phyloP scores from a whole-genome alignment of 2,329 filamentous ascomycete species.

The Akanthomyces dipterigenus region DNA sequence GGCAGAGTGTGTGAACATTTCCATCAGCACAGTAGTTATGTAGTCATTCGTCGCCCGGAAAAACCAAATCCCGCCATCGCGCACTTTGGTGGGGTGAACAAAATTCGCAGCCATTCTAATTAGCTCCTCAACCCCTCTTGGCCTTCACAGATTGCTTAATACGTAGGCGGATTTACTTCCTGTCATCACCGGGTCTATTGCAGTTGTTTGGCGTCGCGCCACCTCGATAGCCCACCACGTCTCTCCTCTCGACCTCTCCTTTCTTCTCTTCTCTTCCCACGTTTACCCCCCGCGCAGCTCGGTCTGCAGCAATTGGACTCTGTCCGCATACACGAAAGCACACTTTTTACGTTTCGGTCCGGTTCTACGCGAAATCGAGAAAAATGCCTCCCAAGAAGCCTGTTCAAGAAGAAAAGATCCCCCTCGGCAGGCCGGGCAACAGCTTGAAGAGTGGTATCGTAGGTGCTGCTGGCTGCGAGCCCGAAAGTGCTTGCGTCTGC shows the following conservation, averaged over 20 bases:
- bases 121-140: constrained; percentile 3
- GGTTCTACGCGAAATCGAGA: constrained; percentile 55
- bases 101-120: constrained; percentile 5
- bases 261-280: constrained; percentile 49
- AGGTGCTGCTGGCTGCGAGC: constrained; percentile 28
- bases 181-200: neutral
- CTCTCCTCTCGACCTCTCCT: constrained; percentile 24
- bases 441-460: constrained; percentile 99
- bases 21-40: neutral
- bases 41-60: neutral
- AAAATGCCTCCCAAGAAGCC: constrained; percentile 96
- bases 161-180: constrained; percentile 9
- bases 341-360: constrained; percentile 40
- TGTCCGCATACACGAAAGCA: constrained; percentile 41
- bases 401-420: constrained; percentile 88
- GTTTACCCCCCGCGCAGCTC: constrained; percentile 55
- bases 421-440: constrained; percentile 93
- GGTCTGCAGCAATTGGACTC: constrained; percentile 53
- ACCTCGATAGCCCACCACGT: constrained; percentile 32
- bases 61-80: constrained; percentile 5
- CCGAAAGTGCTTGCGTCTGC: neutral
- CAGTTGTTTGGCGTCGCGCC: constrained; percentile 1
- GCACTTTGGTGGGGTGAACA: constrained; percentile 7
- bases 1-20: neutral
- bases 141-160: neutral